A percentile compares a stretch with the other conserved stretches of the same genome.
Conservation (phyloP, 345 rosid genomes). For the Rubroshorea leprosula region DNA sequence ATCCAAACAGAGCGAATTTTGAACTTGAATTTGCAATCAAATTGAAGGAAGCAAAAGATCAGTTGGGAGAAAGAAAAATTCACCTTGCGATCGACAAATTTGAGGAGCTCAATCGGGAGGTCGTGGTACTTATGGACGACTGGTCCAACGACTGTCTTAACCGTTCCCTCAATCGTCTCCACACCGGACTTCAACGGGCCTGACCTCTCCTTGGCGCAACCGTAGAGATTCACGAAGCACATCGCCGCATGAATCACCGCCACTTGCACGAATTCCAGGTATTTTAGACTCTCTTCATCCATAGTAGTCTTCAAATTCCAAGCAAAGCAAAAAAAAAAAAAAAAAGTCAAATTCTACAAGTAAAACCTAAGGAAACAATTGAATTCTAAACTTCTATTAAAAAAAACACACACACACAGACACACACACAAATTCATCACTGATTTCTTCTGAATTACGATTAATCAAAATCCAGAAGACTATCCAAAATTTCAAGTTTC, state of each 20-base stretch:
- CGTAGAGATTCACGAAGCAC: slow-evolving; percentile 52
- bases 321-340: too few species aligned
- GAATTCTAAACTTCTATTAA: too few species aligned
- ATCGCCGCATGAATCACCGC: slow-evolving; percentile 49
- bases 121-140: slow-evolving; percentile 65
- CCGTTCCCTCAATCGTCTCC: slow-evolving; percentile 77
- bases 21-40: not conserved
- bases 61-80: not conserved
- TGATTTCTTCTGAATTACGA: too few species aligned
- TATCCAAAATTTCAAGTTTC: too few species aligned
- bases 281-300: slow-evolving; percentile 54
- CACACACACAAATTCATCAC: too few species aligned
- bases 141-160: slow-evolving; percentile 71
- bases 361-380: too few species aligned
- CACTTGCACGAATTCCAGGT: slow-evolving; percentile 75
- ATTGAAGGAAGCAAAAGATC: not conserved
- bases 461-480: too few species aligned
- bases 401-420: too few species aligned
- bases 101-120: slow-evolving; percentile 60
- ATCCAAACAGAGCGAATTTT: not conserved
- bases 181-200: slow-evolving; percentile 83
- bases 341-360: too few species aligned
- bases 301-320: slow-evolving; percentile 22
- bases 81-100: slow-evolving; percentile 78
- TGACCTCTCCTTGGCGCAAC: slow-evolving; percentile 64